Evolutionary conservation across 2,329 filamentous ascomycete species (phyloP).

Genomic region (Tolypocladium capitatum): DNA sequence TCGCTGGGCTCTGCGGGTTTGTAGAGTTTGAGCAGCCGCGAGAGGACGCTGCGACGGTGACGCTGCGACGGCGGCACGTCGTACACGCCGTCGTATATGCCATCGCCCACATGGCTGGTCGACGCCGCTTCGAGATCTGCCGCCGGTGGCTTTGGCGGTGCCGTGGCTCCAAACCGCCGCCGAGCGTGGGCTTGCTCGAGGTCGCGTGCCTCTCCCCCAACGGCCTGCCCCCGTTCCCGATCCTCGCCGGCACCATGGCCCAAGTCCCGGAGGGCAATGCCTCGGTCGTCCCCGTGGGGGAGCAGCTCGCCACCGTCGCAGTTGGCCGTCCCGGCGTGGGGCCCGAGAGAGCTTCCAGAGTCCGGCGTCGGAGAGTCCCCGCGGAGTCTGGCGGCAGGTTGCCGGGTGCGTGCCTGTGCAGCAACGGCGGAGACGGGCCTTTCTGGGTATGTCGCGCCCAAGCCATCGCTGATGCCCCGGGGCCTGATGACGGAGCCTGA

Average conservation of each 20-base stretch:
- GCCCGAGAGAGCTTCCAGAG: constrained; percentile 25
- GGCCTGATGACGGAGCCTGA: constrained; percentile 21
- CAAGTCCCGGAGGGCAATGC: constrained; percentile 21
- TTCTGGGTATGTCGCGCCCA: constrained; percentile 11
- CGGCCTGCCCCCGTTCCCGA: constrained; percentile 1
- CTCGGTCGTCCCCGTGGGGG: constrained; percentile 8
- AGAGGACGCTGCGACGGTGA: constrained; percentile 31
- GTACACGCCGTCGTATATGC: constrained; percentile 26
- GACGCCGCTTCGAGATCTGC: constrained; percentile 7
- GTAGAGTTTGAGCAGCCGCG: constrained; percentile 33
- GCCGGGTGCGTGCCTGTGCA: constrained; percentile 28
- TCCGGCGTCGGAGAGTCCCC: constrained; percentile 21
- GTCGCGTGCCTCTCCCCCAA: constrained; percentile 23
- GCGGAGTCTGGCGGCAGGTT: constrained; percentile 26
- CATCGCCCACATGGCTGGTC: constrained; percentile 15
- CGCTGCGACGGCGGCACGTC: constrained; percentile 25
- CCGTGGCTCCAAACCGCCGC: constrained; percentile 8
- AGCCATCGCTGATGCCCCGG: constrained; percentile 12
- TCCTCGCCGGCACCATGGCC: constrained; percentile 1
- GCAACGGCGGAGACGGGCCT: constrained; percentile 22
- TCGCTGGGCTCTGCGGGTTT: constrained; percentile 19
- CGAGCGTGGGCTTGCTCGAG: constrained; percentile 29
- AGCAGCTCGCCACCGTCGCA: constrained; percentile 13
- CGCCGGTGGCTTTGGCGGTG: constrained; percentile 1
- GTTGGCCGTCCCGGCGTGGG: constrained; percentile 16